Evolutionary conservation across 2,329 filamentous ascomycete species (phyloP).

Genomic region (Trichoderma sp.): DNA sequence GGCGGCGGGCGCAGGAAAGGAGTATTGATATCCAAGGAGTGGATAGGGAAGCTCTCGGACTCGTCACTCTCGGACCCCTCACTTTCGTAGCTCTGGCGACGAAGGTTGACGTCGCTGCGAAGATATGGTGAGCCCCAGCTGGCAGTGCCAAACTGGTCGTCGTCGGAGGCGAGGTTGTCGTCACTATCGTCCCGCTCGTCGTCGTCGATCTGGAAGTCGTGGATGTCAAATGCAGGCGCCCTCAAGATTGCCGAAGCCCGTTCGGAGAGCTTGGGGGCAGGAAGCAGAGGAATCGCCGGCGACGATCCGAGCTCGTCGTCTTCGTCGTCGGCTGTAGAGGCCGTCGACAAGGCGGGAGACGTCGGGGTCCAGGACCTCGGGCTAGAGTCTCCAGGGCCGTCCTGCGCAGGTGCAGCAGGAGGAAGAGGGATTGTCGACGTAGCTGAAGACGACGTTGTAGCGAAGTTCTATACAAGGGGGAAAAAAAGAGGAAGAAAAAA

Average conservation of each 20-base stretch:
- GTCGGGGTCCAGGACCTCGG: conserved; percentile 46
- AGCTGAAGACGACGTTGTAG: conserved; percentile 61
- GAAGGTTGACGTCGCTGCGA: conserved; percentile 59
- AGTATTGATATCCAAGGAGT: conserved; percentile 64
- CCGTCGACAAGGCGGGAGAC: conserved; percentile 64
- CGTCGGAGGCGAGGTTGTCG: conserved; percentile 21
- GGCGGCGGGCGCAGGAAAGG: conserved; percentile 64
- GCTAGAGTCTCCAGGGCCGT: conserved; percentile 51
- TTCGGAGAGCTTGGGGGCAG: conserved; percentile 60
- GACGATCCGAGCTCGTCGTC: conserved; percentile 59
- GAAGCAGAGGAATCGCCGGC: conserved; percentile 62
- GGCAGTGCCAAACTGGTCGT: conserved; percentile 63
- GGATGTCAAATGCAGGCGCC: conserved; percentile 50
- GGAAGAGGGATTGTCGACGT: conserved; percentile 52
- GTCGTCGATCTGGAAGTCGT: conserved; percentile 26
- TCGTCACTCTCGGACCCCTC: conserved; percentile 62
- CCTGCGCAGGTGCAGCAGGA: conserved; percentile 66
- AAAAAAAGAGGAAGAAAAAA: conserved; percentile 24
- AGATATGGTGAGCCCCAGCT: conserved; percentile 94
- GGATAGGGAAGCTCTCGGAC: conserved; percentile 63
- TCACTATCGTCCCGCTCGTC: conserved; percentile 32
- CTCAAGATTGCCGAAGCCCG: conserved; percentile 59
- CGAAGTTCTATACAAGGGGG: conserved; percentile 41
- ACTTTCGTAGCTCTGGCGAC: conserved; percentile 59
- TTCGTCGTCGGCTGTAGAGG: conserved; percentile 63